Evolutionary conservation across 306 rosid genomes (phyloP).

Genomic region (Prunus mume): DNA sequence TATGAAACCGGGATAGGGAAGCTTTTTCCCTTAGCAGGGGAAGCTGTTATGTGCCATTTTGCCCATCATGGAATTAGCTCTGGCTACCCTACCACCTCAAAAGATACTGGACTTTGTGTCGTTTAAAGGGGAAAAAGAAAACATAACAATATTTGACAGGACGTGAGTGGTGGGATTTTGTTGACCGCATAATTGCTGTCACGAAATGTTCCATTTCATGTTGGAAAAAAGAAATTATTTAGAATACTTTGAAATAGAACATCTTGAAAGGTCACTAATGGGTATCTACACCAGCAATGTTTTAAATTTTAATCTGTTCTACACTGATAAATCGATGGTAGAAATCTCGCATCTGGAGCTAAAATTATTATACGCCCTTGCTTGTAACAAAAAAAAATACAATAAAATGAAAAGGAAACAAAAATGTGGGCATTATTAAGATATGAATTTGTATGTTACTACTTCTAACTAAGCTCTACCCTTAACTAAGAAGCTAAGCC

Average conservation of each 20-base stretch:
- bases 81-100: neutral
- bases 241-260: neutral
- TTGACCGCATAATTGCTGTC: neutral
- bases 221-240: neutral
- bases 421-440: neutral
- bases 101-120: neutral
- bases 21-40: too few relatives aligned
- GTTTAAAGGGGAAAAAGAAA: too few relatives aligned
- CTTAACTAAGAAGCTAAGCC: slow-evolving; percentile 19
- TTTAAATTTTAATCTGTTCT: neutral
- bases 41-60: too few relatives aligned
- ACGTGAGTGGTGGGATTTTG: neutral
- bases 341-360: too few relatives aligned
- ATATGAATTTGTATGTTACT: neutral
- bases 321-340: neutral
- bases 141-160: neutral
- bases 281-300: neutral
- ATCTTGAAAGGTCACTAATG: neutral
- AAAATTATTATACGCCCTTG: neutral
- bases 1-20: too few relatives aligned
- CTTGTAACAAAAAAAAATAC: neutral
- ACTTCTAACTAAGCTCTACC: neutral
- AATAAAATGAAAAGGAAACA: neutral
- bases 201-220: neutral
- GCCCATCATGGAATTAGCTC: neutral